phyloP scores from a whole-genome alignment of 2,329 filamentous ascomycete species.

The Myriosclerotinia curreyana region DNA sequence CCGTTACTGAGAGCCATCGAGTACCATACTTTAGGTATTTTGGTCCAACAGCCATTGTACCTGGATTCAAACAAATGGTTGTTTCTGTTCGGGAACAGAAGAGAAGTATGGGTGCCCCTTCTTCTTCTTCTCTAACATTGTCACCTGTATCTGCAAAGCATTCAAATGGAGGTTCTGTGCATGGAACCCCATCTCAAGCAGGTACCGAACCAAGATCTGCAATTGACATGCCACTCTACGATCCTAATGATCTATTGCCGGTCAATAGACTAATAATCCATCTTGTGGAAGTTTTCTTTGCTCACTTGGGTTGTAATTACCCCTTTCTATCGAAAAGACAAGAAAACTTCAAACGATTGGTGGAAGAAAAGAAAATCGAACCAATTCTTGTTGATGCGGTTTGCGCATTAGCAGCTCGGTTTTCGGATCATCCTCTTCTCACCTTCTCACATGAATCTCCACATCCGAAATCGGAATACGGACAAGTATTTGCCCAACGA shows the following conservation, averaged over 20 bases:
- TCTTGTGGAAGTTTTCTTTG: constrained; percentile 77
- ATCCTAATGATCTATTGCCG: constrained; percentile 65
- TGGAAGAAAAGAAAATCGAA: constrained; percentile 51
- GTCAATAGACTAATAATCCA: constrained; percentile 73
- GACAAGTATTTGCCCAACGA: constrained; percentile 73
- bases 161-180: constrained; percentile 28
- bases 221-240: constrained; percentile 66
- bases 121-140: constrained; percentile 30
- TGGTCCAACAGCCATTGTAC: constrained; percentile 85
- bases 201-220: constrained; percentile 30
- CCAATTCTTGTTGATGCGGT: constrained; percentile 82
- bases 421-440: constrained; percentile 62
- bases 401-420: constrained; percentile 73
- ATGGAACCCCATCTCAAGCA: constrained; percentile 28
- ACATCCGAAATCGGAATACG: constrained; percentile 62
- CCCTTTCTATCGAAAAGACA: constrained; percentile 67
- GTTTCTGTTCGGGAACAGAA: constrained; percentile 68
- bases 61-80: constrained; percentile 91
- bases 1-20: constrained; percentile 52
- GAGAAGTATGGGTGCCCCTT: constrained; percentile 48
- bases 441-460: constrained; percentile 50
- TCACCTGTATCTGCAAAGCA: constrained; percentile 32
- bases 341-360: constrained; percentile 71
- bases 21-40: constrained; percentile 92
- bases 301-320: constrained; percentile 79